phyloP scores from a whole-genome alignment of 129 eudicot genomes.

The sunflower (Helianthus annuus) region DNA sequence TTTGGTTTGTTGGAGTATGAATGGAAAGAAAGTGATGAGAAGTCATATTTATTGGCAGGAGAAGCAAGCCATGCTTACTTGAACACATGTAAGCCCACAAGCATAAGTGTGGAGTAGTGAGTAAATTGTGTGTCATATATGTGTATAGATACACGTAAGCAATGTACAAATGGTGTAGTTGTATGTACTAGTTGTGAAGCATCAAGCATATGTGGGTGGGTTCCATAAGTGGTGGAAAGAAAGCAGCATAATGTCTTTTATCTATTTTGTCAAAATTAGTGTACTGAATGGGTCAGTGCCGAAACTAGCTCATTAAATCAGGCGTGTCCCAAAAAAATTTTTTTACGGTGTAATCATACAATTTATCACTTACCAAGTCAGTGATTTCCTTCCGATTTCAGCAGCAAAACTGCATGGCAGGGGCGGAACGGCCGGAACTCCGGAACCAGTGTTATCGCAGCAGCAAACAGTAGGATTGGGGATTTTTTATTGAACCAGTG shows the following conservation, averaged over 20 bases:
- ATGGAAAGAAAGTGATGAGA: neutral
- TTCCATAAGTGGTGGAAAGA: constrained; percentile 6
- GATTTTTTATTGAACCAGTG: too few species aligned
- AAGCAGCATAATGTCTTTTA: neutral
- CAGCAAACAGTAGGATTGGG: too few species aligned
- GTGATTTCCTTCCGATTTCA: too few species aligned
- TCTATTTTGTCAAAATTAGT: neutral
- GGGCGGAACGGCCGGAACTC: too few species aligned
- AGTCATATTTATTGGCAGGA: constrained; percentile 10
- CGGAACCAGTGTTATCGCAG: too few species aligned
- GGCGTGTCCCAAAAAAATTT: too few species aligned
- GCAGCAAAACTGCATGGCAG: too few species aligned
- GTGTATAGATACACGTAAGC: constrained; percentile 6
- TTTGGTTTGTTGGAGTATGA: neutral
- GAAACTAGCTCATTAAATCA: too few species aligned
- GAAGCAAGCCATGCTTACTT: neutral
- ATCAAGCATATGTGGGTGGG: neutral
- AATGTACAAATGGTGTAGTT: neutral
- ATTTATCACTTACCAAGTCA: too few species aligned
- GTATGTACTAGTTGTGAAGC: constrained; percentile 13
- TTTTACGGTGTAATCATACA: too few species aligned
- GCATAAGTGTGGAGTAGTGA: constrained; percentile 22
- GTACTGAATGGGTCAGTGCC: too few species aligned
- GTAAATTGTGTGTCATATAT: constrained; percentile 13
- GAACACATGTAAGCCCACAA: constrained; percentile 18